Base-by-base conservation (phyloP, 202 grass and related monocot genomes). In the Dendrocalamus latiflorus region DNA sequence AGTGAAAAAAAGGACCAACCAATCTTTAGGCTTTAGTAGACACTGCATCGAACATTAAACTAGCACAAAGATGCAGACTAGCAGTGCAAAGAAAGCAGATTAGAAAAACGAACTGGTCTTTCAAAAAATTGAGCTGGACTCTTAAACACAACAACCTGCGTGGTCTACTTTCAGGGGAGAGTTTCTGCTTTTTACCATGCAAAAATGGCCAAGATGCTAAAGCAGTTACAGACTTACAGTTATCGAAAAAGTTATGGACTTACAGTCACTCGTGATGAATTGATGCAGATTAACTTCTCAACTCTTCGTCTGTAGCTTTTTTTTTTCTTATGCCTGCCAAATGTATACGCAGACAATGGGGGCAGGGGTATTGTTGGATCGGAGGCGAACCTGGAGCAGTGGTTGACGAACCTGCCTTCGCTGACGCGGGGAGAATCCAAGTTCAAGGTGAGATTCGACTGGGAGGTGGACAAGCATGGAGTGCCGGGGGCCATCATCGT, bases 401-500 rank as follows among this genome's bases (percentile, higher is more conserved):
- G 54, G 42, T 1, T 79, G 38, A 16, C 7, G 0, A 10, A 18
- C 2, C 26, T 74, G 65, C 63, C 68, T 21, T 44, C 75, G 15
- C 6, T 87, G 3, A 21, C 58, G 3, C 42, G 65, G 1, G 88
- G 79, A 0, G 88, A 87, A 47, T 58, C 84, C 11, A 39, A 45
- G 3, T 87, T 84, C 49, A 55, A 41, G 8, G 74, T 87, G 24
- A 79, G 9, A 17, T 87, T 87, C 50, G 13, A 80, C 11, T 90
- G 84, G 84, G 75, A 90, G 2, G 78, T 61, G 51, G 84, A 83
- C 12, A 71, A 54, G 6, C 37, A 71, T 1, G 89, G 84, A 1
- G 68, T 87, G 39, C 89, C 84, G 1, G 89, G 88, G 9, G 89
- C 89, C 4, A 44, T 91, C 61, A 84, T 91, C 56, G 80, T 91